Percentiles rank a stretch among this genome's conserved stretches.
These are phyloP conservation scores for Curvularia hawaiiensis DNA, from an alignment of 2,329 filamentous ascomycete genomes.

Conservation along the genomic window DNA sequence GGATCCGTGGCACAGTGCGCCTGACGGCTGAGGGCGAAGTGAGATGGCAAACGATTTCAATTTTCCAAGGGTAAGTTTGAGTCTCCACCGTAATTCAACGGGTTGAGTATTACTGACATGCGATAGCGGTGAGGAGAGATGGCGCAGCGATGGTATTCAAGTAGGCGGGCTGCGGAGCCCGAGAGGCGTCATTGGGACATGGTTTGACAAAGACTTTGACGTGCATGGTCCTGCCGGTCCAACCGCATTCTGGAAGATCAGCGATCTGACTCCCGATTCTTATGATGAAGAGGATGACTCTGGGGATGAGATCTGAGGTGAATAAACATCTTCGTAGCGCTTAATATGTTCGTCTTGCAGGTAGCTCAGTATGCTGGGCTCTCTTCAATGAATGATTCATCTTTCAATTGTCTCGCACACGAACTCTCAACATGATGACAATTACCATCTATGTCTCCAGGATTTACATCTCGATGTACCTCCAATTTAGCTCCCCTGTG, in stretches of 20 bases:
- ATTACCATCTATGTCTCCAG: background rate
- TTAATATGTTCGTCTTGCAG: background rate
- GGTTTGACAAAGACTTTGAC: constrained; percentile 78
- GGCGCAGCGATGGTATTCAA: constrained; percentile 79
- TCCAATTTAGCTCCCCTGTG: constrained; percentile 23
- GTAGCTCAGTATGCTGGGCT: background rate
- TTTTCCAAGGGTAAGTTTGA: constrained; percentile 57
- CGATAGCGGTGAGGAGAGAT: constrained; percentile 67
- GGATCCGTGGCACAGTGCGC: constrained; percentile 67
- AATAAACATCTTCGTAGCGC: background rate
- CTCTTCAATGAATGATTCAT: too few relatives aligned
- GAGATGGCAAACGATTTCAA: constrained; percentile 72
- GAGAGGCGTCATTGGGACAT: constrained; percentile 73
- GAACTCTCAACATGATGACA: background rate
- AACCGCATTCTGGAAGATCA: constrained; percentile 78
- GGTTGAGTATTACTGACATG: constrained; percentile 28
- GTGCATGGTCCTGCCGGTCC: constrained; percentile 73
- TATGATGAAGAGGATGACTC: constrained; percentile 17
- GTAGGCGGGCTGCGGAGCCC: constrained; percentile 69
- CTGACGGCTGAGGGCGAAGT: constrained; percentile 73
- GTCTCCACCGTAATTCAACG: background rate
- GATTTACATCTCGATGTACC: constrained; percentile 27
- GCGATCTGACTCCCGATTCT: constrained; percentile 47
- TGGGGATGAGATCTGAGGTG: background rate
- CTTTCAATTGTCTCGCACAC: background rate